Evolutionary conservation across 106 monocot genomes (phyloP).

Genomic region (Dendrobium catenatum): DNA sequence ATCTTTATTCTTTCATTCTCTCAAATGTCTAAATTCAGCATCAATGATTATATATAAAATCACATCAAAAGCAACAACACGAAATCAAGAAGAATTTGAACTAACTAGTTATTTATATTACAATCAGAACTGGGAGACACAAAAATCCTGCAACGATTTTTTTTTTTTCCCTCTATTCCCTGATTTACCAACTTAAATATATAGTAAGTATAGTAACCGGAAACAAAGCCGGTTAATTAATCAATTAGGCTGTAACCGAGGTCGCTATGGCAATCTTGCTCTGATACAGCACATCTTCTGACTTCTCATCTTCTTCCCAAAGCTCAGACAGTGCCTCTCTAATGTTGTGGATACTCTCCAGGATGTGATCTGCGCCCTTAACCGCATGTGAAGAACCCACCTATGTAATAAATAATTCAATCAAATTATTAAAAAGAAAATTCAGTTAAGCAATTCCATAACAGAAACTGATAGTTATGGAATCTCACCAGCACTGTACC

Average conservation of each 20-base stretch:
- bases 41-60: too few relatives aligned
- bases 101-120: conserved; percentile 1
- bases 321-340: conserved; percentile 79
- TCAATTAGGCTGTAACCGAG: conserved; percentile 42
- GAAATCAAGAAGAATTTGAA: neutral
- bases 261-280: conserved; percentile 66
- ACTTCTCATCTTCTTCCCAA: conserved; percentile 53
- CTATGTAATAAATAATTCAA: conserved; percentile 14
- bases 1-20: too few relatives aligned
- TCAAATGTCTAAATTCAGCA: too few relatives aligned
- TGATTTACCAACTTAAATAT: neutral
- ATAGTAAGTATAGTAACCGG: neutral
- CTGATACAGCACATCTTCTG: conserved; percentile 25
- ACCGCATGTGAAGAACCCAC: conserved; percentile 51
- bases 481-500: conserved; percentile 69
- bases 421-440: neutral
- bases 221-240: neutral
- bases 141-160: neutral
- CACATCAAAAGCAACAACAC: neutral
- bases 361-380: conserved; percentile 55
- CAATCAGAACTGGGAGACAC: neutral
- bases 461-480: too few relatives aligned
- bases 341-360: conserved; percentile 82
- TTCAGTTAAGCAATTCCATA: too few relatives aligned
- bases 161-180: neutral